phyloP scores from a whole-genome alignment of 2,329 filamentous ascomycete genomes.

The Colletotrichum plurivorum region DNA sequence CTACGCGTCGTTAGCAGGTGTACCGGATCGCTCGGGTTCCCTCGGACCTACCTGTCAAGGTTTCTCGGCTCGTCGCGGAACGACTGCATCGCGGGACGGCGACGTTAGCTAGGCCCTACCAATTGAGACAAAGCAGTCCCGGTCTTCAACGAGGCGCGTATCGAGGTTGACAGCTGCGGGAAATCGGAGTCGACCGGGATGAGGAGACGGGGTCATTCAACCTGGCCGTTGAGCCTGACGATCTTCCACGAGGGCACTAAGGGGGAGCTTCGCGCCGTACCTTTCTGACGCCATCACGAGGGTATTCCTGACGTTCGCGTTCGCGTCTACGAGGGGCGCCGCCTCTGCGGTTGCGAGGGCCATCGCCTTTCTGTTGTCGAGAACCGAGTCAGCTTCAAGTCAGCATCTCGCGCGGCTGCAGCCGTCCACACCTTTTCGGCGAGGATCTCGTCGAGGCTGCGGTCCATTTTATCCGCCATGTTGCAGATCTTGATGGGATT shows the following conservation, averaged over 20 bases:
- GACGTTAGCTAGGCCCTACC: slow-evolving; percentile 51
- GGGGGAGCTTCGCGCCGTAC: slow-evolving; percentile 59
- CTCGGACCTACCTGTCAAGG: slow-evolving; percentile 74
- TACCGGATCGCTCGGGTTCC: slow-evolving; percentile 39
- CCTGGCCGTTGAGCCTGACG: slow-evolving; percentile 32
- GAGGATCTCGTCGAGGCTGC: slow-evolving; percentile 71
- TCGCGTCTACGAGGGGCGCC: slow-evolving; percentile 42
- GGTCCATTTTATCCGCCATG: slow-evolving; percentile 64
- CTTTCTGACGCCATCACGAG: slow-evolving; percentile 93
- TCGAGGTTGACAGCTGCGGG: slow-evolving; percentile 19
- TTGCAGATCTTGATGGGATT: slow-evolving; percentile 10
- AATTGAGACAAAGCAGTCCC: slow-evolving; percentile 31
- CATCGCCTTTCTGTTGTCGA: slow-evolving; percentile 45
- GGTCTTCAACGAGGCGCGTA: slow-evolving; percentile 30
- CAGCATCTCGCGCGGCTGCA: slow-evolving; percentile 43
- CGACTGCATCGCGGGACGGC: slow-evolving; percentile 65
- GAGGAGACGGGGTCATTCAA: slow-evolving; percentile 38
- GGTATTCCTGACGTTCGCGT: slow-evolving; percentile 63
- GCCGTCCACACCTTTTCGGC: slow-evolving; percentile 60
- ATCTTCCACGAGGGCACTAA: slow-evolving; percentile 3
- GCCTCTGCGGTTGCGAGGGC: slow-evolving; percentile 51
- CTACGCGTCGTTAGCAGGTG: slow-evolving; percentile 57
- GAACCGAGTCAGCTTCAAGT: slow-evolving; percentile 27
- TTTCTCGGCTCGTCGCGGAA: slow-evolving; percentile 75
- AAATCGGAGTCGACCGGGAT: slow-evolving; percentile 41